These are phyloP conservation scores for Hymenotorrendiella dingleyae DNA, from an alignment of 2,329 filamentous ascomycete species.

Conservation along the genomic window DNA sequence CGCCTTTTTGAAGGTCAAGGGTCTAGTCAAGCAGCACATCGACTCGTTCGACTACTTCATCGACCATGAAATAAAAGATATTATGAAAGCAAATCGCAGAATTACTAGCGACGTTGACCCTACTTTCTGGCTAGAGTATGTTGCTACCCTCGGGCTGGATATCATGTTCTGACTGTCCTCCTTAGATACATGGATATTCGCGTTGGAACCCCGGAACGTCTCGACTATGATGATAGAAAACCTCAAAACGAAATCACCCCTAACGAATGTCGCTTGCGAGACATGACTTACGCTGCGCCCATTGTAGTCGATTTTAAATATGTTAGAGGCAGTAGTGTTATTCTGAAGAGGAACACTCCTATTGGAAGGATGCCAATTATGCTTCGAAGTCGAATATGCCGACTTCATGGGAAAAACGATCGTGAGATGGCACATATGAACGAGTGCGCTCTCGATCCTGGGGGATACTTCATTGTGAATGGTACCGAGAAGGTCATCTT, in stretches of 20 bases:
- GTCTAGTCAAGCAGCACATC: constrained; percentile 78
- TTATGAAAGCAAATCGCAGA: constrained; percentile 82
- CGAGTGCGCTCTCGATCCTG: constrained; percentile 92
- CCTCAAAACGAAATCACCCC: constrained; percentile 75
- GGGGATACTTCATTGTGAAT: constrained; percentile 96
- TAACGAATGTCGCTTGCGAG: constrained; percentile 91
- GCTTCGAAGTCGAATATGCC: constrained; percentile 92
- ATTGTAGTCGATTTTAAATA: constrained; percentile 92
- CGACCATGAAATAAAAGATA: constrained; percentile 93
- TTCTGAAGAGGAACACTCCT: constrained; percentile 68
- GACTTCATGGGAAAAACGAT: constrained; percentile 76
- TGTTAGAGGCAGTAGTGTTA: constrained; percentile 69
- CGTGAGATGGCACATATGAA: constrained; percentile 86
- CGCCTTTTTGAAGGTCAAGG: constrained; percentile 96
- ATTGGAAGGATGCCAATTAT: constrained; percentile 94
- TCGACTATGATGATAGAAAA: constrained; percentile 67
- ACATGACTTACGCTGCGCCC: constrained; percentile 96
- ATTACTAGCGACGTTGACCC: constrained; percentile 90
- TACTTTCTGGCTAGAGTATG: constrained; percentile 78
- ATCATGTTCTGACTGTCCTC: too few species aligned
- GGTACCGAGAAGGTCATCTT: constrained; percentile 98
- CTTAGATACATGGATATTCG: constrained; percentile 76
- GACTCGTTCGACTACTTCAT: constrained; percentile 99
- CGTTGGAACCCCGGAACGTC: constrained; percentile 73
- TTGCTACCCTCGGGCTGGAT: background rate